phyloP scores from a whole-genome alignment of 345 rosid genomes.

The Raphanus sativus region DNA sequence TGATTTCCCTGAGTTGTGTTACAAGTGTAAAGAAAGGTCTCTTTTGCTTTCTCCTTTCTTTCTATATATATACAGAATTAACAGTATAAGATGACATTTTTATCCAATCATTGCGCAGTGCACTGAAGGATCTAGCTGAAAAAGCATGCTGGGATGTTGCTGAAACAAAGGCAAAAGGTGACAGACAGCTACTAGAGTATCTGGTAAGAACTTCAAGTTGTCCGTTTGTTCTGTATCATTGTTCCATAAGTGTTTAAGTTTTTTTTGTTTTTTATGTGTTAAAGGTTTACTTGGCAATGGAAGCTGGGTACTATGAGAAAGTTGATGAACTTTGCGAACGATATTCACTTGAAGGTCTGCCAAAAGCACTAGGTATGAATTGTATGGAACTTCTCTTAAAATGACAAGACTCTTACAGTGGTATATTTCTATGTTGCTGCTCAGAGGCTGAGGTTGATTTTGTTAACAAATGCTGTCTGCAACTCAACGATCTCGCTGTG shows the following conservation, averaged over 20 bases:
- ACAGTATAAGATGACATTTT: not conserved
- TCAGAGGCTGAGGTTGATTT: constrained; percentile 56
- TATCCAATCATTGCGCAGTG: constrained; percentile 43
- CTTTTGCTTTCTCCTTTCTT: not conserved
- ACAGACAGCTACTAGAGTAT: constrained; percentile 68
- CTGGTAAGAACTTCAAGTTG: constrained; percentile 15
- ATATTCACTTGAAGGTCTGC: constrained; percentile 76
- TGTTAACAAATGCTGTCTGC: constrained; percentile 49
- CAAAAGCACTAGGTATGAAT: constrained; percentile 55
- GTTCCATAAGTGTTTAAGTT: not conserved
- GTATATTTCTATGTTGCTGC: constrained; percentile 19
- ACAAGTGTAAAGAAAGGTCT: constrained; percentile 80
- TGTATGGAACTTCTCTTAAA: not conserved
- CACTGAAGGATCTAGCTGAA: constrained; percentile 74
- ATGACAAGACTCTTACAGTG: constrained; percentile 14
- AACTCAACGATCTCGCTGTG: constrained; percentile 59
- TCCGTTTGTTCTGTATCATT: too few species aligned
- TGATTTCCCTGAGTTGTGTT: constrained; percentile 70
- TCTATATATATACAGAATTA: not conserved
- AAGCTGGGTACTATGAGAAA: constrained; percentile 94
- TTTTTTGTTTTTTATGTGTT: constrained; percentile 7
- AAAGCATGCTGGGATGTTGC: constrained; percentile 96
- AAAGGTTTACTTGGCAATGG: constrained; percentile 95
- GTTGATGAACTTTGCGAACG: constrained; percentile 82
- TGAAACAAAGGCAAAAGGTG: constrained; percentile 68